Conservation (phyloP, 495 filamentous ascomycete genomes). For the Chlorociboria aeruginascens region DNA sequence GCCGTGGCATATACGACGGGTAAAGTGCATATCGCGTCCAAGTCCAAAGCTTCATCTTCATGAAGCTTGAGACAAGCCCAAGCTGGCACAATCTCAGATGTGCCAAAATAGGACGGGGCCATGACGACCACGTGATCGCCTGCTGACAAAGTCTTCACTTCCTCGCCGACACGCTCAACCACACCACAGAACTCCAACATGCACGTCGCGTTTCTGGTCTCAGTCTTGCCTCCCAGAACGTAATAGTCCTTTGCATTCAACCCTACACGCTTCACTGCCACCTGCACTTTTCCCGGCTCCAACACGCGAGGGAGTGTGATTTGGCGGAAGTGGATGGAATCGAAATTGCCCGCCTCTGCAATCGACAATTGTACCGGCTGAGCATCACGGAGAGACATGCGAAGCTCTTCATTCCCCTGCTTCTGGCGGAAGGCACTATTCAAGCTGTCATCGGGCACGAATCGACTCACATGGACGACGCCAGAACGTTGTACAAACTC, state of each 20-base stretch:
- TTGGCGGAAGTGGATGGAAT: background rate
- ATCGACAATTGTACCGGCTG: background rate
- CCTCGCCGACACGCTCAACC: slow-evolving; percentile 1
- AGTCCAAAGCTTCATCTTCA: background rate
- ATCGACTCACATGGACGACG: slow-evolving; percentile 22
- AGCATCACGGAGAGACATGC: background rate
- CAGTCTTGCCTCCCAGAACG: slow-evolving; percentile 6
- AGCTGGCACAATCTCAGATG: slow-evolving; percentile 1
- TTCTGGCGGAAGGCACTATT: slow-evolving; percentile 19
- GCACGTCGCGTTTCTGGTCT: slow-evolving; percentile 2
- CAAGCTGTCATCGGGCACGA: slow-evolving; percentile 18
- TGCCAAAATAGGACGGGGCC: slow-evolving; percentile 26
- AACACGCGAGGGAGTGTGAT: background rate
- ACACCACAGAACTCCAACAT: slow-evolving; percentile 11
- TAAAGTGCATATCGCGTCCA: background rate
- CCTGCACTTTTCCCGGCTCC: slow-evolving; percentile 9
- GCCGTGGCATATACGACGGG: slow-evolving; percentile 27
- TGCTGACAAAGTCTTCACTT: background rate
- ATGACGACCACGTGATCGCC: slow-evolving; percentile 32
- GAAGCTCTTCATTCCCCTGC: slow-evolving; percentile 3
- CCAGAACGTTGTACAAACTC: slow-evolving; percentile 11
- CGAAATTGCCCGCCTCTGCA: background rate
- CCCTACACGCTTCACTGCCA: slow-evolving; percentile 15
- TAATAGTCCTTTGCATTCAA: slow-evolving; percentile 14
- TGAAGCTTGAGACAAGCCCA: background rate